Evolutionary conservation across 495 filamentous ascomycete genomes (phyloP).

Genomic region (Xeromyces bisporus): DNA sequence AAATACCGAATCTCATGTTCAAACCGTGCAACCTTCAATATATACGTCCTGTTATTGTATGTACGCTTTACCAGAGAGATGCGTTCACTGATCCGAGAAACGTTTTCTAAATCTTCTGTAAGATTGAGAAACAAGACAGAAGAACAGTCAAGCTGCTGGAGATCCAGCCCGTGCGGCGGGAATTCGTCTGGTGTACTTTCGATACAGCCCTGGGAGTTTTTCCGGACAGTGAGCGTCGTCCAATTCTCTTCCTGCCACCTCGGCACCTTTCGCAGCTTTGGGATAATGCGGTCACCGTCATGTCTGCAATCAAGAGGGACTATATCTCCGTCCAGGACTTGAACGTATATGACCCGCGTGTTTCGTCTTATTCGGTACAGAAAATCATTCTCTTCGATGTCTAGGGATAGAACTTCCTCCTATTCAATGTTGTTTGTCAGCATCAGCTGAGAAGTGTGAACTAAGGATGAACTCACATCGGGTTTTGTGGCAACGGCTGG

Average conservation of each 20-base stretch:
- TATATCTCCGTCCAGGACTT: conserved; percentile 2
- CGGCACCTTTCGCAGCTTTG: conserved; percentile 2
- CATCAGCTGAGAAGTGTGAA: no score
- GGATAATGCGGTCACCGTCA: conserved; percentile 2
- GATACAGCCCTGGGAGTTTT: neutral
- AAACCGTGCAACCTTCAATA: conserved; percentile 4
- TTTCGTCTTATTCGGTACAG: conserved; percentile 5
- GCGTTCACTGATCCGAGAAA: conserved; percentile 5
- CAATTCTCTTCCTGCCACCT: conserved; percentile 4
- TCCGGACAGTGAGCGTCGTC: conserved; percentile 4
- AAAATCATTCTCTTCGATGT: conserved; percentile 5
- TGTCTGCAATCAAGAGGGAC: conserved; percentile 3
- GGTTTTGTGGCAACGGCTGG: no score
- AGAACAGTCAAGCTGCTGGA: neutral
- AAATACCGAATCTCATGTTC: conserved; percentile 2
- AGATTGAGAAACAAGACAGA: conserved; percentile 1
- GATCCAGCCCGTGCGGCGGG: conserved; percentile 2
- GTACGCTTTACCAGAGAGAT: neutral
- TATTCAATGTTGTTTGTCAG: no score
- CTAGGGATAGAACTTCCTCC: conserved; percentile 5
- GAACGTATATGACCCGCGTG: conserved; percentile 2
- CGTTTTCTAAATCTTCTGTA: conserved; percentile 1
- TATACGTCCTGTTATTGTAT: neutral
- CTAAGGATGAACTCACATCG: no score
- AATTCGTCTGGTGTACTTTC: conserved; percentile 4